phyloP scores from a whole-genome alignment of 805 yeast genomes.

The Cyberlindnera mycetangii region DNA sequence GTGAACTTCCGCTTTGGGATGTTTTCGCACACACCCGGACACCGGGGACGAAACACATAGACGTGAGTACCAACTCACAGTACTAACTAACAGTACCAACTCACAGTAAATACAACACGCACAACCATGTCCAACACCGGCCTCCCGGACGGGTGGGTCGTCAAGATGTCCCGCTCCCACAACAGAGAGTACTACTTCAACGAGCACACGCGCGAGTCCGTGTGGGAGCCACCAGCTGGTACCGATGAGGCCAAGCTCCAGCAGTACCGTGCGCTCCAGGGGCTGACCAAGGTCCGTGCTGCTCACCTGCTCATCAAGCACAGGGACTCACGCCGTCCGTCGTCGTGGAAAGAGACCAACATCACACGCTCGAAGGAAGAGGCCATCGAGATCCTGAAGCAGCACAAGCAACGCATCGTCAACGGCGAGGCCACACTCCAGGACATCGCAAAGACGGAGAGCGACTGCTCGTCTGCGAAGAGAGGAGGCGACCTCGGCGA shows the following conservation, averaged over 20 bases:
- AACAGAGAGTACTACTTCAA: conserved; percentile 82
- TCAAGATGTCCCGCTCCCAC: conserved; percentile 74
- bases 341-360: conserved; percentile 80
- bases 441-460: conserved; percentile 75
- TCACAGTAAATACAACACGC: neutral
- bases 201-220: conserved; percentile 63
- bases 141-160: conserved; percentile 82
- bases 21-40: too few relatives aligned
- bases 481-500: conserved; percentile 91
- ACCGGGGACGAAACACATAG: too few relatives aligned
- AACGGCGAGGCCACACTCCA: conserved; percentile 64
- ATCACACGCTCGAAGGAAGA: conserved; percentile 83
- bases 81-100: neutral
- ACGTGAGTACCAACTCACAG: too few relatives aligned
- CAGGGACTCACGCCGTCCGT: conserved; percentile 79
- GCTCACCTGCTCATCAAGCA: conserved; percentile 85
- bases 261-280: conserved; percentile 50
- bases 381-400: conserved; percentile 62
- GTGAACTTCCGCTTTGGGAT: too few relatives aligned
- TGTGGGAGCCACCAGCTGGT: conserved; percentile 91
- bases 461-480: conserved; percentile 84
- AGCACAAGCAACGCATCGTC: conserved; percentile 54
- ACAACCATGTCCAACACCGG: conserved; percentile 51
- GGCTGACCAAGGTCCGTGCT: conserved; percentile 65
- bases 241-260: conserved; percentile 61